Percentiles rank a stretch among this genome's conserved stretches.
Conservation (phyloP, 1,284 basidiomycete species). For the Cutaneotrichosporon cutaneum region DNA sequence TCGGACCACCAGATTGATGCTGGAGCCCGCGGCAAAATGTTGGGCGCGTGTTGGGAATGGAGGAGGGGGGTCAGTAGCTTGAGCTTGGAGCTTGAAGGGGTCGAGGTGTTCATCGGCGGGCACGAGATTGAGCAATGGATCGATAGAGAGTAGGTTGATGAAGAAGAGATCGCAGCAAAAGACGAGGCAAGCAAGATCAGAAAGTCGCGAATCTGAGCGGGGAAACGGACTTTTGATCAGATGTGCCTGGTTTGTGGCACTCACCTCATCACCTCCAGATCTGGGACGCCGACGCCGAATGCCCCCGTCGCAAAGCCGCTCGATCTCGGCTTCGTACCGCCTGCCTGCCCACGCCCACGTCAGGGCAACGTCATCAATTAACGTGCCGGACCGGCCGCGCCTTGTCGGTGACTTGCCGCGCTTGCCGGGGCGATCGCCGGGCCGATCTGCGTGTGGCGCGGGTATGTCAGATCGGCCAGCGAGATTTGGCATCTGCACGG, state of each 20-base stretch:
- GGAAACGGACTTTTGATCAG: not conserved
- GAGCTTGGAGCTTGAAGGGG: not conserved
- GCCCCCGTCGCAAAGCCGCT: too few relatives aligned
- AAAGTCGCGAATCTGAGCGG: not conserved
- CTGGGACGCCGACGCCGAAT: too few relatives aligned
- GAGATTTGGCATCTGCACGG: too few relatives aligned
- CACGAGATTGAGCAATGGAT: not conserved
- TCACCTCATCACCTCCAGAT: too few relatives aligned
- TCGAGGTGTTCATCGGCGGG: not conserved
- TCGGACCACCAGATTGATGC: not conserved
- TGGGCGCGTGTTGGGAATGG: not conserved
- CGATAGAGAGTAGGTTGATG: not conserved
- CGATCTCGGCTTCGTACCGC: not conserved
- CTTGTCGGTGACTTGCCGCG: not conserved
- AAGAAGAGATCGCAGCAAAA: not conserved
- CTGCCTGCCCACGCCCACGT: too few relatives aligned
- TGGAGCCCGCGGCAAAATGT: slow-evolving; percentile 1
- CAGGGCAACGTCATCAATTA: too few relatives aligned
- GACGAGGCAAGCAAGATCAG: not conserved
- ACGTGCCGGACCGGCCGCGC: too few relatives aligned
- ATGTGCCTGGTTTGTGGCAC: not conserved
- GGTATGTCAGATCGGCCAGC: too few relatives aligned
- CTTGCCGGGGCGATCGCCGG: not conserved
- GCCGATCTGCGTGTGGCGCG: too few relatives aligned
- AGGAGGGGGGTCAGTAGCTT: not conserved